Base-by-base conservation (phyloP, 192 early-diverging fungal genomes). In the Coemansia sp. region DNA sequence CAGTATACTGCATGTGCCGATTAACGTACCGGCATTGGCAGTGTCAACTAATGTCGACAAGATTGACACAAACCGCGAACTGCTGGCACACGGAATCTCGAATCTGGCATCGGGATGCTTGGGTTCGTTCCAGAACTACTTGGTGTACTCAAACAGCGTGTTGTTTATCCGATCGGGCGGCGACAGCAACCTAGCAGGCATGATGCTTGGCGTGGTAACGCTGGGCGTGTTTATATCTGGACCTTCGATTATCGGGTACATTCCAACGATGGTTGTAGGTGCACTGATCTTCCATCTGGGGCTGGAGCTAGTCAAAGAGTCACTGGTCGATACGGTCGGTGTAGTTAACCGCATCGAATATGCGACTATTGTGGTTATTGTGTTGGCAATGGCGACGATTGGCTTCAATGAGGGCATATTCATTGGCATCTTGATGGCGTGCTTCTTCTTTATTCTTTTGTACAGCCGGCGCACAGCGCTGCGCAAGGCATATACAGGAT, bases 371-470 rank as follows among this genome's bases (percentile, higher is more conserved):
- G 51, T 87, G 7, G 74, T 83, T 9, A 98, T 97, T 70, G 85
- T 98, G 5, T 62, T 88, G 14, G 85, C 89, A 39, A 98, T 98
- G 96, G 93, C 91, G 8, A 70, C 72, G 11, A 70, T 95, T 41
- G 96, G 97, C n/a, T 99, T 99, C 76, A 94, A 94, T 12, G 95
- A 99, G 64, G 97, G 97, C 14, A 95, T 97, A 61, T 88, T 96
- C 53, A 70, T 95, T 25, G 97, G 97, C 10, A 91, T 99, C 23
- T 72, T 97, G 2, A 77, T 96, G 65, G 93, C 97, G 5, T 96
- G 93, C 72, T 76, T 98, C 29, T 98, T 98, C 81, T 99, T 99
- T 79, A 93, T 95, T 10, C 82, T 93, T 2, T 77, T 86, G 35
- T 91, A 91, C 69, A 87, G 87, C 38, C 84, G 85, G 32, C 85